phyloP scores from a whole-genome alignment of 345 rosid genomes.

The Euphorbia lathyris region DNA sequence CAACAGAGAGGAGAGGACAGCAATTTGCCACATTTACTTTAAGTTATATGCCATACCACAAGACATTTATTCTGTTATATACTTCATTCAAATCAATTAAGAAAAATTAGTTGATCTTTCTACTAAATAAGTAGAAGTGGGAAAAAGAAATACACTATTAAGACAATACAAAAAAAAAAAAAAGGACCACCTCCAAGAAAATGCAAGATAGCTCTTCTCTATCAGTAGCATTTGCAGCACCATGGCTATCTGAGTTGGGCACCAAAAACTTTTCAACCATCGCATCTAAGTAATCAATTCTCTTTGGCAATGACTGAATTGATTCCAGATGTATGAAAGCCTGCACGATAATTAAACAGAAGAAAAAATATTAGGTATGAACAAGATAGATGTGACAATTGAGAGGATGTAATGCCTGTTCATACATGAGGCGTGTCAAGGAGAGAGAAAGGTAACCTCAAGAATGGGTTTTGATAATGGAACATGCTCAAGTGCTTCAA shows the following conservation, averaged over 20 bases:
- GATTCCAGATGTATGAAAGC: conserved; percentile 73
- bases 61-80: not conserved
- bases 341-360: conserved; percentile 30
- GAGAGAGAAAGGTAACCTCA: conserved; percentile 42
- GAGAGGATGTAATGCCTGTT: not conserved
- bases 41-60: not conserved
- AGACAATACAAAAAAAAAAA: not conserved
- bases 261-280: conserved; percentile 65
- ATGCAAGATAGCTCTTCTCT: conserved; percentile 87
- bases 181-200: conserved; percentile 67
- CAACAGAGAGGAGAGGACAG: too few relatives aligned
- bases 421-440: not conserved
- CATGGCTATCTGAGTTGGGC: conserved; percentile 49
- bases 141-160: not conserved
- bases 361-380: conserved; percentile 10
- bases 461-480: conserved; percentile 75
- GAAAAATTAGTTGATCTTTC: not conserved
- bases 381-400: not conserved
- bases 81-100: not conserved
- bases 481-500: conserved; percentile 66
- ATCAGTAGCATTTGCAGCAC: conserved; percentile 52
- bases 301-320: conserved; percentile 60
- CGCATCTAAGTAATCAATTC: conserved; percentile 65
- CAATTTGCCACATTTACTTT: too few relatives aligned
- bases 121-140: not conserved